Evolutionary conservation across 2,329 filamentous ascomycete genomes (phyloP).

Genomic region (Fusarium succisae): DNA sequence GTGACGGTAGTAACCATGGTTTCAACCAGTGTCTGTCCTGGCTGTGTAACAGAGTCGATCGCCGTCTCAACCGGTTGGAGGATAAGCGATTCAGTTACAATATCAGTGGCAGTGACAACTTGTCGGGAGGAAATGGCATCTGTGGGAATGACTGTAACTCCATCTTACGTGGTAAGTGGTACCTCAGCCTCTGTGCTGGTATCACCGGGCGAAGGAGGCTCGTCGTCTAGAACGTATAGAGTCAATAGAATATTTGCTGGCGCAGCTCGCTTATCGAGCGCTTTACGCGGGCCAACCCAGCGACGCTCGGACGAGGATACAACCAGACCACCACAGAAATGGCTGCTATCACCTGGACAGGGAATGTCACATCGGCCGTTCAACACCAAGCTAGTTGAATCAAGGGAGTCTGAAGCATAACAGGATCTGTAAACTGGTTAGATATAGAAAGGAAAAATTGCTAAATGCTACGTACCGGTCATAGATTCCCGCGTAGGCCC

Average conservation of each 20-base stretch:
- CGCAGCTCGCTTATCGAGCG: background rate
- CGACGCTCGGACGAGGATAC: background rate
- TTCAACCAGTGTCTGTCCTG: background rate
- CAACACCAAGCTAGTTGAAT: background rate
- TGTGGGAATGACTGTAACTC: background rate
- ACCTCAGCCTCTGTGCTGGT: background rate
- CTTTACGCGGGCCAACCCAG: background rate
- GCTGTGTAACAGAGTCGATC: background rate
- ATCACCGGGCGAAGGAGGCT: accelerated
- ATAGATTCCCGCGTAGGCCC: background rate
- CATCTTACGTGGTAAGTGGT: background rate
- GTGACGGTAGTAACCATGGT: background rate
- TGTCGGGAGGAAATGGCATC: accelerated
- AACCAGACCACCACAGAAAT: background rate
- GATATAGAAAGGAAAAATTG: accelerated
- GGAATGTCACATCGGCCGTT: background rate
- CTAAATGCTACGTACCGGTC: background rate
- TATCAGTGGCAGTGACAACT: accelerated
- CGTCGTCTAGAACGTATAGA: background rate
- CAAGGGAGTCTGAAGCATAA: background rate
- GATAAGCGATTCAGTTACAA: accelerated
- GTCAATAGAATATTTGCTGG: background rate
- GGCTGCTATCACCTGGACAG: background rate
- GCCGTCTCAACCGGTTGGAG: background rate
- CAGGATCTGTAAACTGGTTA: background rate